Conservation (phyloP, 768 basidiomycete genomes). For the Podaxis pistillaris region DNA sequence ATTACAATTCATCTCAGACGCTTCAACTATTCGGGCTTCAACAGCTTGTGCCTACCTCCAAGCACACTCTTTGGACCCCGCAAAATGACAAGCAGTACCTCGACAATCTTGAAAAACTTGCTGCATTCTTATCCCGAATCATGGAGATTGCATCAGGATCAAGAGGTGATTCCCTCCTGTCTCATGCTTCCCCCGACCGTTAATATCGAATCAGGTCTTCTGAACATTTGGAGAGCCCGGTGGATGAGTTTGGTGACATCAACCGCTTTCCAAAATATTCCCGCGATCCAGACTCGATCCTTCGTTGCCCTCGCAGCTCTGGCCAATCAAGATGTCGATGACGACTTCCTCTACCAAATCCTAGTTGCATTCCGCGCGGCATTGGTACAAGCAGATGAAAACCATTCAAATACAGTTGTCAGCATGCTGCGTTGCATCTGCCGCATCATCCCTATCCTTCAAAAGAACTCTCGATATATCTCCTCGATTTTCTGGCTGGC, state of each 20-base stretch:
- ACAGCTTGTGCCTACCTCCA: conserved; percentile 62
- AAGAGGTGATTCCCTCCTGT: conserved; percentile 48
- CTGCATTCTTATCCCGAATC: conserved; percentile 59
- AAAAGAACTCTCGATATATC: conserved; percentile 69
- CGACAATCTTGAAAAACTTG: conserved; percentile 65
- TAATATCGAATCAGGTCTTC: conserved; percentile 46
- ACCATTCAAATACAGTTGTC: conserved; percentile 69
- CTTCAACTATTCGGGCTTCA: conserved; percentile 73
- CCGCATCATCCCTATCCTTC: conserved; percentile 70
- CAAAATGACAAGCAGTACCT: conserved; percentile 54
- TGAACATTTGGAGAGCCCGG: conserved; percentile 89
- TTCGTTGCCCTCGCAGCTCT: conserved; percentile 83
- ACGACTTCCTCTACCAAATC: conserved; percentile 92
- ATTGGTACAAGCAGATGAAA: conserved; percentile 62
- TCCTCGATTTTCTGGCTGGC: conserved; percentile 84
- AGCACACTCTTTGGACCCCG: conserved; percentile 60
- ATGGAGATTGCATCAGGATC: conserved; percentile 66
- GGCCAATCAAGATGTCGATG: conserved; percentile 84
- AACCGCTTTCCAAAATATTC: conserved; percentile 87
- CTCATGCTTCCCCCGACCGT: conserved; percentile 1
- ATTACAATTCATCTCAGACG: conserved; percentile 53
- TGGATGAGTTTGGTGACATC: conserved; percentile 92
- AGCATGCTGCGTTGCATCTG: conserved; percentile 89
- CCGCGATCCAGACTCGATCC: conserved; percentile 83
- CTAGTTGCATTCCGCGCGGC: conserved; percentile 82